These are phyloP conservation scores for Fragaria nilgerrensis DNA, from an alignment of 306 rosid species.

Conservation along the genomic window DNA sequence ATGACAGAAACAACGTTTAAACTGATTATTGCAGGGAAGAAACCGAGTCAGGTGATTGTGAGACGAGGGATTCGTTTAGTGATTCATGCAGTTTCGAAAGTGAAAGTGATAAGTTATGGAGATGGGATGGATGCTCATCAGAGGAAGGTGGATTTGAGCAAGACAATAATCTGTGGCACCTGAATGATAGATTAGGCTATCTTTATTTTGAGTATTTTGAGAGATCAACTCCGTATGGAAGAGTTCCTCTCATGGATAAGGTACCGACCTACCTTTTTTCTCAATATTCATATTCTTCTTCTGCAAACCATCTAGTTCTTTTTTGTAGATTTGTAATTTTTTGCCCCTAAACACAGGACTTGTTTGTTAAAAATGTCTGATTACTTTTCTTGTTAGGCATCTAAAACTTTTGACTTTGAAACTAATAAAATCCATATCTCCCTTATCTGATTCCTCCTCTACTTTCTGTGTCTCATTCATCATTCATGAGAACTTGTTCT, in stretches of 20 bases:
- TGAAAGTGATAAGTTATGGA: constrained; percentile 77
- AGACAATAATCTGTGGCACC: constrained; percentile 41
- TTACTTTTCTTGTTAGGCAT: constrained; percentile 29
- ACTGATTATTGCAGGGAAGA: constrained; percentile 54
- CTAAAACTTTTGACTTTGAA: constrained; percentile 41
- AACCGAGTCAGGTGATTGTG: constrained; percentile 69
- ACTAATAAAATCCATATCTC: constrained; percentile 12
- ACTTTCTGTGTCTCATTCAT: constrained; percentile 9
- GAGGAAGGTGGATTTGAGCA: constrained; percentile 86
- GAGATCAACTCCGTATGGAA: constrained; percentile 89
- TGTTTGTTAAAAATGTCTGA: constrained; percentile 9
- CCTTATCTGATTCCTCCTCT: constrained; percentile 4
- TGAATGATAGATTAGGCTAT: constrained; percentile 67
- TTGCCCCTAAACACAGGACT: constrained; percentile 16
- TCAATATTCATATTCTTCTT: constrained; percentile 8
- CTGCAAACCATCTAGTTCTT: constrained; percentile 9
- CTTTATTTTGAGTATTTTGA: constrained; percentile 83
- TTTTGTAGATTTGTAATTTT: constrained; percentile 13
- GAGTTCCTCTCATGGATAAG: constrained; percentile 97
- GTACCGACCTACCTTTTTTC: constrained; percentile 24
- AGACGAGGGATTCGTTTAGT: constrained; percentile 73
- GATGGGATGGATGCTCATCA: constrained; percentile 79
- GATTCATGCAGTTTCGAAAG: constrained; percentile 81
- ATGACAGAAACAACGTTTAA: constrained; percentile 8
- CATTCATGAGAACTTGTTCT: constrained; percentile 40